Evolutionary conservation across 495 filamentous ascomycete species (phyloP), one percentile per base, ranked within the genome.

Genomic region (Tetracladium setigerum): DNA sequence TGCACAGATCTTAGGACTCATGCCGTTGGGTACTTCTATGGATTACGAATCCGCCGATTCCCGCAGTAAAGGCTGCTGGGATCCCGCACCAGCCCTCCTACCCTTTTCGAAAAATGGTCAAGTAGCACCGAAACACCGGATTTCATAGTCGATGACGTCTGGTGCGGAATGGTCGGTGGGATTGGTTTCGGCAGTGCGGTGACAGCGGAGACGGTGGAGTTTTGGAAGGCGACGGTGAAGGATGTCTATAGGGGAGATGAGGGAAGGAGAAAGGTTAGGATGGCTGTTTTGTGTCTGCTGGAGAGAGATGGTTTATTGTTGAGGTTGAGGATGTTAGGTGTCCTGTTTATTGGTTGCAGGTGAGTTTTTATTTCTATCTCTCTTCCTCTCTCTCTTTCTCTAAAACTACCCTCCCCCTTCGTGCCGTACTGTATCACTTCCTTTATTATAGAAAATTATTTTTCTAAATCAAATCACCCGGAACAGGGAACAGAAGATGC

Each of bases 291-390:
- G 47, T 77, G 74, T 45, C 56, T 85, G 14, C 51, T 69, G n/a
- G 76, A 79, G 46, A 57, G 81, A n/a, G 81, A 81, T 52, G 72
- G 75, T 12, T 62, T 85, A 42, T 66, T 72, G 39, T 54, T 66
- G 5, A 59, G 81, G 34, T 46, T 83, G 10, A 57, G 63, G 74
- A 83, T 61, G 61, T 84, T 14, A 61, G 50, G 37, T 83, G 79
- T 50, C 79, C 81, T 0, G 74, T 84, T 2, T 61, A 73, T 31
- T 85, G 79, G 81, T 47, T 83, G 37, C 80, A 85, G 56, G 78
- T 53, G 45, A 57, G 68, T 64, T 34, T 7, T 42, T 17, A 5
- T 43, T 27, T 19, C 9, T 30, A 12, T 41, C 18, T 14, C 11
- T 30, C 30, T 17, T 31, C 18, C 40, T 30, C n/a, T 13, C 13